Conservation (phyloP, 2,329 filamentous ascomycete species). For the Aureobasidium sp. region DNA sequence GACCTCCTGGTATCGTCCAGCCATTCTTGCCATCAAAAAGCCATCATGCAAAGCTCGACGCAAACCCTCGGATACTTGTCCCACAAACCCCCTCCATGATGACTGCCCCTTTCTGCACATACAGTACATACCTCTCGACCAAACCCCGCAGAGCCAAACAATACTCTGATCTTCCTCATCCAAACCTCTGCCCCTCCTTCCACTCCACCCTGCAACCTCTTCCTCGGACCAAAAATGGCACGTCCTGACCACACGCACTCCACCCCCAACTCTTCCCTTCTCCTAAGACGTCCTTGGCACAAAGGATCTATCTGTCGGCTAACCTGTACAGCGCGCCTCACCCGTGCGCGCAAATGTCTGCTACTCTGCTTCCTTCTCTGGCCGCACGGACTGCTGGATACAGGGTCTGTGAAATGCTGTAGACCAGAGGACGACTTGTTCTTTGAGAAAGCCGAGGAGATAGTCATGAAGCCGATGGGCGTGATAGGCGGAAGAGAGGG, state of each 20-base stretch:
- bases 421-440: constrained; percentile 30
- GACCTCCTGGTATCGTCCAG: no score
- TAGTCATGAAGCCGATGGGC: constrained; percentile 12
- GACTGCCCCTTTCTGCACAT: no score
- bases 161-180: neutral
- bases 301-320: constrained; percentile 55
- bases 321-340: constrained; percentile 53
- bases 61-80: no score
- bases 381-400: constrained; percentile 46
- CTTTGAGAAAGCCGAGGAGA: constrained; percentile 15
- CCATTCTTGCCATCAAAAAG: no score
- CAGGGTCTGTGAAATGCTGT: constrained; percentile 53
- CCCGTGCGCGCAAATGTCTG: constrained; percentile 49
- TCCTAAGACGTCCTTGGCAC: constrained; percentile 53
- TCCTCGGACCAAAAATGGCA: neutral
- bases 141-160: neutral
- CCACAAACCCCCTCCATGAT: no score
- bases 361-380: constrained; percentile 46
- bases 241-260: neutral
- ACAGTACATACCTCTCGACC: no score
- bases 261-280: constrained; percentile 31
- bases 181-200: neutral
- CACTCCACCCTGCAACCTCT: neutral
- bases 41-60: no score
- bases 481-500: constrained; percentile 29